These are phyloP conservation scores for Lipomyces sp. DNA, from an alignment of 805 yeast species.

Conservation along the genomic window DNA sequence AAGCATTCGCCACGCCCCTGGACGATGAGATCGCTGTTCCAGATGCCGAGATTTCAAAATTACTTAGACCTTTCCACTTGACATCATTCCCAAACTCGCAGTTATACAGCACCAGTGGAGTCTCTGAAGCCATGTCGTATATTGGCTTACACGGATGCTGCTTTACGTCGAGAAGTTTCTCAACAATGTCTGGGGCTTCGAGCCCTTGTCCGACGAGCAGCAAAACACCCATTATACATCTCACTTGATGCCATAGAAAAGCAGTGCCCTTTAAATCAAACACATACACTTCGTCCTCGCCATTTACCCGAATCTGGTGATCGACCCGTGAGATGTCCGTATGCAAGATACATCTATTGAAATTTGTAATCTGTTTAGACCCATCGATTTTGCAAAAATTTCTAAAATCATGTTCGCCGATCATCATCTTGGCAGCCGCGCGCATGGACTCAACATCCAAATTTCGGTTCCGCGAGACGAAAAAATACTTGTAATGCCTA, in stretches of 20 bases:
- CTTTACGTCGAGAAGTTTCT: constrained; percentile 61
- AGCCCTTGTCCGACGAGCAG: constrained; percentile 78
- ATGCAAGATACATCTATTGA: constrained; percentile 62
- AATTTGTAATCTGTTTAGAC: constrained; percentile 86
- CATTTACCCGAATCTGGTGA: constrained; percentile 26
- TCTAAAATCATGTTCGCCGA: constrained; percentile 87
- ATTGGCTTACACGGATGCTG: constrained; percentile 69
- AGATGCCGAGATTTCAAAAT: constrained; percentile 57
- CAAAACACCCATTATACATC: constrained; percentile 89
- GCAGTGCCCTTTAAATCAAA: constrained; percentile 87
- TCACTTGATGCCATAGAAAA: constrained; percentile 96
- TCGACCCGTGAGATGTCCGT: constrained; percentile 53
- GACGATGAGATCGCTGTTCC: constrained; percentile 30
- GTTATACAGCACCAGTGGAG: constrained; percentile 84
- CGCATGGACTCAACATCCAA: constrained; percentile 71
- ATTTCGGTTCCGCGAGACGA: constrained; percentile 47
- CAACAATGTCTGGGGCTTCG: constrained; percentile 65
- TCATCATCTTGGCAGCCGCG: constrained; percentile 62
- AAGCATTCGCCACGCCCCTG: constrained; percentile 45
- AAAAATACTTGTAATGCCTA: constrained; percentile 85
- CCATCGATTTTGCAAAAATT: constrained; percentile 96
- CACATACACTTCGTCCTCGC: constrained; percentile 55
- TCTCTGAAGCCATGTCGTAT: constrained; percentile 87
- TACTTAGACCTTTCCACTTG: constrained; percentile 29
- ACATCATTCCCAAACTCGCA: constrained; percentile 68